Conservation (phyloP, 192 early-diverging fungal genomes). For the Podochytrium sp. region DNA sequence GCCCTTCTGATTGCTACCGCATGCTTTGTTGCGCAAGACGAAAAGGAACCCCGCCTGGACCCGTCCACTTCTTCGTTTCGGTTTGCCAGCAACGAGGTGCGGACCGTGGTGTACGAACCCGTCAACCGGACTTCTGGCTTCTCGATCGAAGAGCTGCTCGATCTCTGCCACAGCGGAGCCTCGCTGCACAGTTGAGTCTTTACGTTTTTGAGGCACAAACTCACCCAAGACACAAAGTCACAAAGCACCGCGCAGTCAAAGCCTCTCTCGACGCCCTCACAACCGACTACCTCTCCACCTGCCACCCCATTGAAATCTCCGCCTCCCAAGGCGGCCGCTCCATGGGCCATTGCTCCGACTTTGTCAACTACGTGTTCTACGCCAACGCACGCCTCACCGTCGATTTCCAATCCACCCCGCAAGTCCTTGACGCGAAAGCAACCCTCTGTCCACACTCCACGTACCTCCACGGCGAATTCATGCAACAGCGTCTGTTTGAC, state of each 20-base stretch:
- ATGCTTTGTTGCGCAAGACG: no score
- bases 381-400: constrained; percentile 3
- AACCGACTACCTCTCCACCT: neutral
- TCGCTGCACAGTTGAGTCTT: neutral
- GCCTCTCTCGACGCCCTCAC: neutral
- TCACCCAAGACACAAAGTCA: neutral
- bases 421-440: neutral
- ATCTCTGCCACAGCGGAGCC: neutral
- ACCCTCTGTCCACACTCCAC: constrained; percentile 3
- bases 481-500: neutral
- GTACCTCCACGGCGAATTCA: constrained; percentile 20
- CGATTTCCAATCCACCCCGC: neutral
- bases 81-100: no score
- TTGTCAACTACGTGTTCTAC: constrained; percentile 12
- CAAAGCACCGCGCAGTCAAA: neutral
- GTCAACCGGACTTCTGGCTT: neutral
- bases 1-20: no score
- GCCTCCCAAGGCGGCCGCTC: neutral
- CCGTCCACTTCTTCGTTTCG: no score
- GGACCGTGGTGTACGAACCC: no score
- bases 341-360: constrained; percentile 24
- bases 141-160: neutral
- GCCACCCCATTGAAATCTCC: constrained; percentile 12
- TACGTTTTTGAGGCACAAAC: neutral
- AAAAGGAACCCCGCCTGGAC: no score